phyloP scores from a whole-genome alignment of 2,329 filamentous ascomycete genomes.

The Blumeria graminis region DNA sequence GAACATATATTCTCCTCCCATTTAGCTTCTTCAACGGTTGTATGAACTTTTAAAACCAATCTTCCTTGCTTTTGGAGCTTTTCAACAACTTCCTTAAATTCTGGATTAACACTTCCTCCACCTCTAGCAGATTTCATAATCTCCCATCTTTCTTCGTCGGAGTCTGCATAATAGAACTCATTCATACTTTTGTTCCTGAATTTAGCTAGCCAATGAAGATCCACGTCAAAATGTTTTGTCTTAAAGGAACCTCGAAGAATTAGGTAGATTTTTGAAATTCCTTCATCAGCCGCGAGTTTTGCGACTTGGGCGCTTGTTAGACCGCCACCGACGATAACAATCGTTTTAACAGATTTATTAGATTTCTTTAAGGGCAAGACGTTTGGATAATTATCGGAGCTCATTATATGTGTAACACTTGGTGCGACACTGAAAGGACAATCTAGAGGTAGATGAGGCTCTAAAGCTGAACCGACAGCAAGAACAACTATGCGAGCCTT shows the following conservation, averaged over 20 bases:
- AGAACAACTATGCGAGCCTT: conserved; percentile 41
- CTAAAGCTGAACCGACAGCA: conserved; percentile 44
- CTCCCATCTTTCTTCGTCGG: conserved; percentile 40
- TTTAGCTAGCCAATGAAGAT: conserved; percentile 59
- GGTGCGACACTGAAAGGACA: conserved; percentile 16
- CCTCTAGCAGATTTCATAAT: conserved; percentile 42
- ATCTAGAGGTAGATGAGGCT: conserved; percentile 19
- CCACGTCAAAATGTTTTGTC: conserved; percentile 57
- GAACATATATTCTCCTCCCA: conserved; percentile 24
- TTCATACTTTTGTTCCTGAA: conserved; percentile 58
- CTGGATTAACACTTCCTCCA: conserved; percentile 52
- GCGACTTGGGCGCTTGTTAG: conserved; percentile 52
- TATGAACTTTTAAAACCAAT: conserved; percentile 6
- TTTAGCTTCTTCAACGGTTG: conserved; percentile 21
- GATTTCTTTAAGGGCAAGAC: not conserved
- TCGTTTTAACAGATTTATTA: not conserved
- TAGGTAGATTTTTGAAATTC: conserved; percentile 43
- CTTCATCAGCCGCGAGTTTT: conserved; percentile 37
- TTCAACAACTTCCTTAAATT: conserved; percentile 8
- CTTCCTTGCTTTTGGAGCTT: conserved; percentile 3
- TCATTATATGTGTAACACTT: conserved; percentile 2
- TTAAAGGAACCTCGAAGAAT: conserved; percentile 34
- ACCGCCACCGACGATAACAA: conserved; percentile 42
- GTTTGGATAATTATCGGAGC: not conserved
- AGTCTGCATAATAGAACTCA: conserved; percentile 52